These are phyloP conservation scores for Stylonectria norvegica DNA, from an alignment of 2,329 filamentous ascomycete genomes.

Conservation along the genomic window DNA sequence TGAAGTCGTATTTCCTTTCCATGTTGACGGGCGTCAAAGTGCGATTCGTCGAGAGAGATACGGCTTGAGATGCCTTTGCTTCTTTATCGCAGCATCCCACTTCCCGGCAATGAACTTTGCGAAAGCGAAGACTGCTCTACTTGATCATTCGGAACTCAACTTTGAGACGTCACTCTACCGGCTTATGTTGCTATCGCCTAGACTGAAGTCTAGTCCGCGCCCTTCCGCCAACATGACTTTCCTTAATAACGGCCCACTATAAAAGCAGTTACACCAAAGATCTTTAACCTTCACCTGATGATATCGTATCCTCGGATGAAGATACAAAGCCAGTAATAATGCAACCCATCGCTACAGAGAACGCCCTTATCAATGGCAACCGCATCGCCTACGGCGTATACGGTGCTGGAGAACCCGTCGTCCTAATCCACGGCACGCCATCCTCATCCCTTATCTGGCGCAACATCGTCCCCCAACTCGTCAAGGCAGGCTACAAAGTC, in stretches of 20 bases:
- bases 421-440: constrained; percentile 33
- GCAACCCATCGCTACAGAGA: constrained; percentile 24
- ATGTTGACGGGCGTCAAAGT: constrained; percentile 48
- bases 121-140: too few relatives aligned
- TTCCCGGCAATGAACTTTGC: too few relatives aligned
- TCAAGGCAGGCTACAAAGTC: constrained; percentile 21
- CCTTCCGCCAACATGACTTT: constrained; percentile 15
- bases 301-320: not conserved
- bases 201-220: too few relatives aligned
- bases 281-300: not conserved
- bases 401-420: constrained; percentile 24
- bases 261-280: not conserved
- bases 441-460: constrained; percentile 35
- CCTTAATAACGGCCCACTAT: constrained; percentile 16
- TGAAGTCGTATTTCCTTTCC: constrained; percentile 49
- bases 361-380: constrained; percentile 24
- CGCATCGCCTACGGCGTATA: constrained; percentile 29
- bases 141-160: too few relatives aligned
- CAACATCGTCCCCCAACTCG: constrained; percentile 25
- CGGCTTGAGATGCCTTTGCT: not conserved
- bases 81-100: too few relatives aligned
- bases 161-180: too few relatives aligned
- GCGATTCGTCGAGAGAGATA: constrained; percentile 31
- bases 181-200: too few relatives aligned
- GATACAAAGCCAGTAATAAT: constrained; percentile 3